Conservation (phyloP, 73 alveolate species). For the Paramecium octaurelia region DNA sequence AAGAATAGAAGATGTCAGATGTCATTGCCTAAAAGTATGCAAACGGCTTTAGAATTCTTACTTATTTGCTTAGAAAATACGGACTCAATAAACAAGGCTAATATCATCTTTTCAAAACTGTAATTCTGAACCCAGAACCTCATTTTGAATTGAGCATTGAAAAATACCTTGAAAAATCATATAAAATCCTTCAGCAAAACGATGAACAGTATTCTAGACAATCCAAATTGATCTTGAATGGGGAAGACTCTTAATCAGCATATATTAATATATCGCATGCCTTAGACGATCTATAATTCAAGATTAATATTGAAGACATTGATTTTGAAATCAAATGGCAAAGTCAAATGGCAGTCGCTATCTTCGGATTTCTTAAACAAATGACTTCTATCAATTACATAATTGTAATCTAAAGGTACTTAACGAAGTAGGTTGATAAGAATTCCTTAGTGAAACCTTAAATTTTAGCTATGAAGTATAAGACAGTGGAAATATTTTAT, state of each 20-base stretch:
- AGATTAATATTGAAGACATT: constrained; percentile 19
- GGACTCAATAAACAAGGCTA: neutral
- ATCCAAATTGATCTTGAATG: neutral
- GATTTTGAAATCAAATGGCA: constrained; percentile 42
- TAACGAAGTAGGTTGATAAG: neutral
- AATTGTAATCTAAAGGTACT: neutral
- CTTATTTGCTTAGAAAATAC: neutral
- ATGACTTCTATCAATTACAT: neutral
- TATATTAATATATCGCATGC: neutral
- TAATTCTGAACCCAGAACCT: neutral
- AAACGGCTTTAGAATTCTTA: neutral
- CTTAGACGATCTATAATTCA: constrained; percentile 3
- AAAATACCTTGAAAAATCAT: neutral
- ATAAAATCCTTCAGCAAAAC: neutral
- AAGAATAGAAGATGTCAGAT: constrained; percentile 6
- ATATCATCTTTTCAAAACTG: neutral
- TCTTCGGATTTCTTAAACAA: neutral
- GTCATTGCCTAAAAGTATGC: neutral
- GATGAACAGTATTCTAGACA: neutral
- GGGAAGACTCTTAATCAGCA: neutral
- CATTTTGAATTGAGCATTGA: neutral
- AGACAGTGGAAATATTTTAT: neutral
- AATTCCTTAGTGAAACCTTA: neutral
- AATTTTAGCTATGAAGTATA: neutral
- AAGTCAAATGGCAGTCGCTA: neutral